Percentiles rank a stretch among this genome's conserved stretches.
These are phyloP conservation scores for Dactylonectria estremocensis DNA, from an alignment of 2,329 filamentous ascomycete species.

Conservation along the genomic window DNA sequence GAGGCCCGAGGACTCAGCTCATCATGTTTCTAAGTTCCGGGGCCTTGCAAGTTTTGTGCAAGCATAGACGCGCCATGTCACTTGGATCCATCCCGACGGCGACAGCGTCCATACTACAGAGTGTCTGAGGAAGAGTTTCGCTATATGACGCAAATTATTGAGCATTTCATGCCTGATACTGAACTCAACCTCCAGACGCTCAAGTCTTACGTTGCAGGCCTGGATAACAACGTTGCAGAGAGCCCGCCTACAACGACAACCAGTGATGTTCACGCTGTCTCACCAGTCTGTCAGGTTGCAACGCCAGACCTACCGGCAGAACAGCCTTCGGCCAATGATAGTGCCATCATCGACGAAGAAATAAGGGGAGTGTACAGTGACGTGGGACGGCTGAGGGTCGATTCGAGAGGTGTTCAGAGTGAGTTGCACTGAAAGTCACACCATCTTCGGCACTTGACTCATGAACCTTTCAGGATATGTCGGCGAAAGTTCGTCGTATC, in stretches of 20 bases:
- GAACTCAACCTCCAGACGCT: conserved; percentile 26
- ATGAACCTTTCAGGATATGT: conserved; percentile 16
- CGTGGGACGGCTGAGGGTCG: conserved; percentile 22
- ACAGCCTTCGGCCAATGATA: background rate
- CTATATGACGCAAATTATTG: conserved; percentile 32
- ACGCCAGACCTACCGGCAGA: background rate
- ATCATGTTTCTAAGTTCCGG: conserved; percentile 17
- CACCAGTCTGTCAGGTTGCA: background rate
- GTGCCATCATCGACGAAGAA: conserved; percentile 12
- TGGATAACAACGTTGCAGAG: conserved; percentile 11
- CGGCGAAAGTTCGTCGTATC: conserved; percentile 21
- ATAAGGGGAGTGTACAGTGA: conserved; percentile 14
- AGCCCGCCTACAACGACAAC: conserved; percentile 3
- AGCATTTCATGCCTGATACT: conserved; percentile 26
- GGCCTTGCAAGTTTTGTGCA: conserved; percentile 30
- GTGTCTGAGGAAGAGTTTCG: conserved; percentile 29
- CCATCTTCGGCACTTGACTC: background rate
- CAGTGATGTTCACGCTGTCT: conserved; percentile 5
- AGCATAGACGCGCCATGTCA: conserved; percentile 27
- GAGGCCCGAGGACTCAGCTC: background rate
- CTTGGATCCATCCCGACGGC: conserved; percentile 23
- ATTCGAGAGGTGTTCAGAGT: conserved; percentile 26
- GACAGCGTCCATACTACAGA: conserved; percentile 30
- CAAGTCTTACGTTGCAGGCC: conserved; percentile 6
- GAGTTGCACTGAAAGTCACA: background rate